These are phyloP conservation scores for Prasinococcaceae sp. DNA, from an alignment of 139 green algal species.

Conservation along the genomic window DNA sequence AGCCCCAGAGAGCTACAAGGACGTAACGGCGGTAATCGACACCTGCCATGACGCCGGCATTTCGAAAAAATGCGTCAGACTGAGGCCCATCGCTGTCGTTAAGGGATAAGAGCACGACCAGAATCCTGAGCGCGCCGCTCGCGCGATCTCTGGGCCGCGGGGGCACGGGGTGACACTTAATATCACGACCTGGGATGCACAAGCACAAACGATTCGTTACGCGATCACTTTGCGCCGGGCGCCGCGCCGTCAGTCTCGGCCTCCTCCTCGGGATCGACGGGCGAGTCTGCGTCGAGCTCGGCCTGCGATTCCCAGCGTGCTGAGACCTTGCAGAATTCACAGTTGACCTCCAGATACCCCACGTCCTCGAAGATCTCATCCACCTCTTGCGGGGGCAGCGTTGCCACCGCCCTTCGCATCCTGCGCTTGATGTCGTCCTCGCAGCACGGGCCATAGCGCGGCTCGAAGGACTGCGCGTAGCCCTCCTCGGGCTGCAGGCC, in stretches of 20 bases:
- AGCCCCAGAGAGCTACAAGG: constrained; percentile 77
- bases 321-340: constrained; percentile 23
- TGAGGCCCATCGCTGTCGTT: constrained; percentile 69
- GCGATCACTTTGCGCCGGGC: too few species aligned
- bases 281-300: too few species aligned
- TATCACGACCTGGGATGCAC: too few species aligned
- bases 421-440: constrained; percentile 33
- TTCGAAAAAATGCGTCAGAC: constrained; percentile 57
- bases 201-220: too few species aligned
- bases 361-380: constrained; percentile 46
- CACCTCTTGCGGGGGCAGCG: constrained; percentile 32
- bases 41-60: constrained; percentile 73
- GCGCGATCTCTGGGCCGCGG: too few species aligned
- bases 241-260: too few species aligned
- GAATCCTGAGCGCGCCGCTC: too few species aligned
- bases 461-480: neutral
- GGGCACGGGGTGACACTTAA: too few species aligned
- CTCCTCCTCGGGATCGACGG: too few species aligned
- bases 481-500: constrained; percentile 31
- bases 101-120: too few species aligned
- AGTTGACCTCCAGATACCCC: constrained; percentile 62
- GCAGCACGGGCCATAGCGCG: constrained; percentile 65
- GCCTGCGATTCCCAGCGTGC: too few species aligned
- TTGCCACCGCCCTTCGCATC: constrained; percentile 38
- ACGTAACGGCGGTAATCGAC: constrained; percentile 50